Percentiles rank a stretch among this genome's conserved stretches.
phyloP scores from a whole-genome alignment of 306 rosid genomes.

The Malus sieversii region DNA sequence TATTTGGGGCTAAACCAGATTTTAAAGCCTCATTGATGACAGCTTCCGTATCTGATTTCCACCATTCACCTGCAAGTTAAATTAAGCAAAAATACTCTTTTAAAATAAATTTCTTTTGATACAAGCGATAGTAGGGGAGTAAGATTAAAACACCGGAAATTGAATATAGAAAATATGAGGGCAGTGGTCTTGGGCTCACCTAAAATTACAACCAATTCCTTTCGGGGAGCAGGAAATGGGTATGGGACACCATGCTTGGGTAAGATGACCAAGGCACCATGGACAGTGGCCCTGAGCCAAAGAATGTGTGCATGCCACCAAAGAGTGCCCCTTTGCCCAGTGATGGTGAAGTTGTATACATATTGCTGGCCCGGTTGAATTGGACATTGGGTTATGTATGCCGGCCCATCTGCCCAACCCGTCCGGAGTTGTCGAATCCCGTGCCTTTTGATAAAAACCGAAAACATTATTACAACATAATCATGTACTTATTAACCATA shows the following conservation, averaged over 20 bases:
- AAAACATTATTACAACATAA: background rate
- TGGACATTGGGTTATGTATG: slow-evolving; percentile 86
- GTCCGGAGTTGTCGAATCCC: slow-evolving; percentile 65
- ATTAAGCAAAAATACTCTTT: background rate
- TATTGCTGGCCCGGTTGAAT: slow-evolving; percentile 61
- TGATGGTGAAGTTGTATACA: slow-evolving; percentile 64
- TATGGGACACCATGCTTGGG: slow-evolving; percentile 88
- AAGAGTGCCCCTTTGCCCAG: slow-evolving; percentile 88
- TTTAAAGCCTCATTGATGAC: slow-evolving; percentile 65
- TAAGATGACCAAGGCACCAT: slow-evolving; percentile 73
- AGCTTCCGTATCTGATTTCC: slow-evolving; percentile 84
- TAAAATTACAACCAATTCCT: slow-evolving; percentile 50
- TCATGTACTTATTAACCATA: background rate
- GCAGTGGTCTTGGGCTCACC: slow-evolving; percentile 27
- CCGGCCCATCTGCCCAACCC: slow-evolving; percentile 96
- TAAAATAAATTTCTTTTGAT: too few relatives aligned
- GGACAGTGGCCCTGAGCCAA: slow-evolving; percentile 82
- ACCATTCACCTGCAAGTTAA: slow-evolving; percentile 77
- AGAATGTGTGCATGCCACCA: slow-evolving; percentile 89
- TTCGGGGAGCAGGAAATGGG: slow-evolving; percentile 72
- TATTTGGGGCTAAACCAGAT: slow-evolving; percentile 80
- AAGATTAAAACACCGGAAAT: background rate
- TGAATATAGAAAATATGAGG: background rate
- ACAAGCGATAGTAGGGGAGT: background rate
- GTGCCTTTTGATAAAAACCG: slow-evolving; percentile 34